Evolutionary conservation across 73 alveolate species (phyloP).

Genomic region (Paramecium octaurelia): DNA sequence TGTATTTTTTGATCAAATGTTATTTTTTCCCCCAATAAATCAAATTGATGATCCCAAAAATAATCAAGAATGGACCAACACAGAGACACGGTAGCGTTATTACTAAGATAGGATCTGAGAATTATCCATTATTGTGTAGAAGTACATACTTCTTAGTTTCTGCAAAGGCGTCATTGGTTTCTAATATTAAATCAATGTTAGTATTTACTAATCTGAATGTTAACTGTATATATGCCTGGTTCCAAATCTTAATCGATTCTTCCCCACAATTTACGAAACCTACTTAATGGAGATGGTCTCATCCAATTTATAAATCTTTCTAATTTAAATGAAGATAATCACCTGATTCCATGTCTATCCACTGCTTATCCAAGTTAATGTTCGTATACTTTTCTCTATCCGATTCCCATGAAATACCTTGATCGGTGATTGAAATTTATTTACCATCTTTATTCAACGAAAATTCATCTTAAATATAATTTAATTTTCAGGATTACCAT

Average conservation of each 20-base stretch:
- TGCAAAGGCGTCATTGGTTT: neutral
- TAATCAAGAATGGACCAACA: neutral
- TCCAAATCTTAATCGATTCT: slow-evolving; percentile 63
- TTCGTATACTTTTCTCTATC: slow-evolving; percentile 69
- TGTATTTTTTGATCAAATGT: neutral
- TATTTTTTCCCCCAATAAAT: neutral
- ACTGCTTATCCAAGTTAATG: slow-evolving; percentile 61
- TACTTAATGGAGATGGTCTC: slow-evolving; percentile 85
- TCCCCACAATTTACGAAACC: slow-evolving; percentile 89
- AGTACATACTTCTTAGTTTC: neutral
- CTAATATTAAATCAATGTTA: neutral
- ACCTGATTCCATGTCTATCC: slow-evolving; percentile 77
- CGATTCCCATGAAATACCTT: slow-evolving; percentile 77
- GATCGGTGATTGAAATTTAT: slow-evolving; percentile 59
- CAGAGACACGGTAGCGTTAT: neutral
- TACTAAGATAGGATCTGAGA: neutral
- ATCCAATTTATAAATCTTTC: slow-evolving; percentile 91
- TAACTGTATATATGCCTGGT: slow-evolving; percentile 68
- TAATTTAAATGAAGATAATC: neutral
- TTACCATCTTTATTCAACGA: neutral
- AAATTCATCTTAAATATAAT: slow-evolving; percentile 53
- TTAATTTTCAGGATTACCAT: slow-evolving; percentile 32
- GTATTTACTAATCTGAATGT: neutral
- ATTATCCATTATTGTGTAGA: slow-evolving; percentile 22
- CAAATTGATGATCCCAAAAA: neutral